Base-by-base conservation (phyloP, 1,139 yeast species). In the Yamadazyma taylorii region DNA sequence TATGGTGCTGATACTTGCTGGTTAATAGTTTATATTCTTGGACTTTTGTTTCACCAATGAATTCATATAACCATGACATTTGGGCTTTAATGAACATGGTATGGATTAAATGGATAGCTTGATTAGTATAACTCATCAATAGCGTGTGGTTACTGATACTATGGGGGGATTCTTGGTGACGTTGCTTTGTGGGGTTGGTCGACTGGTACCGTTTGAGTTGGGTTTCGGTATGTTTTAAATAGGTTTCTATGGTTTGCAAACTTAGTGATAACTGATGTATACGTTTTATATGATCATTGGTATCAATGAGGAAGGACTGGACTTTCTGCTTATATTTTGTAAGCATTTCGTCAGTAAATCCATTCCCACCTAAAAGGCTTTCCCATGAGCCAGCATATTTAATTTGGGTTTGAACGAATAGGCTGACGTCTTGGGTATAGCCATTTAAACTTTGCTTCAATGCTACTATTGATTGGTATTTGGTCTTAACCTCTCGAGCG, bases 311-410 rank as follows among this genome's bases (percentile, higher is more conserved):
- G 8, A 19, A 19, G 5, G 21, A 19, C 8, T 32, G 34, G 39
- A 49, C 42, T 35, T 55, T 57, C 8, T 46, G 50, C 9, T 39
- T 34, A 42, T 47, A 58, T 30, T 51, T 40, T 13, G 48, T 45
- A 37, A 52, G 55, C 38, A 55, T 49, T 13, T 53, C 46, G 11
- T 42, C 46, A 33, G 53, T 46, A 23, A 42, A 48, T 10, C 38
- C 34, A 14, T 39, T 42, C 7, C 43, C 46, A n/a, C 39, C 44
- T 33, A 56, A 37, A 3, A 53, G 36, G 2, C 32, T 19, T 11
- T 45, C 33, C 63, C 62, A 58, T n/a, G 35, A 9, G 6, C 32
- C 33, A 11, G 55, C 45, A 35, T 47, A 54, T 16, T 30, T 24
- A 12, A 38, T 30, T 38, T 58, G 63, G 8, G 22, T 25, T 14